Base-by-base conservation (phyloP, 768 basidiomycete genomes). In the Tulasnella sp. region DNA sequence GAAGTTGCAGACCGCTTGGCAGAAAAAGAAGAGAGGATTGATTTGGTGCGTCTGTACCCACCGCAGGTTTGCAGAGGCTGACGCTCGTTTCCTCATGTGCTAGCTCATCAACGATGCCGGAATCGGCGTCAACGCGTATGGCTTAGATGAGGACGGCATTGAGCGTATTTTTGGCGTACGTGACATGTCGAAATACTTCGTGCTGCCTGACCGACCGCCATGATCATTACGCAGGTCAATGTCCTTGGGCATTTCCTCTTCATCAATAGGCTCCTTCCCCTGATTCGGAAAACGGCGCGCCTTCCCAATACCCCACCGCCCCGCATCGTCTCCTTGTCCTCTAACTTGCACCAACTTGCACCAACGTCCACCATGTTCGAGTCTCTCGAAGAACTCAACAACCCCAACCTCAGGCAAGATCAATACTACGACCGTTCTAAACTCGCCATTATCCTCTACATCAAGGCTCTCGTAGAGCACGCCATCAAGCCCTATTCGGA, bases 181-280 rank as follows among this genome's bases (percentile, higher is more conserved):
- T 32, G 3, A 2, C 11, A 6, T 12, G 2, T 4, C 12, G 8
- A 14, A 34, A 6, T n/a, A 6, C 17, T 31, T 48, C 36, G 36
- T 37, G 36, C 36, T 9, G 36, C 36, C 36, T n/a, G n/a, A 37
- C n/a, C n/a, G 43, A 23, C 11, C 21, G 8, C 12, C 43, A n/a
- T n/a, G n/a, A 46, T 21, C 43, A 37, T 9, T 37, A n/a, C 17
- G 12, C 35, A 65, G 5, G 67, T 69, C 40, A 72, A 69, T 63
- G 67, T 69, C 49, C 67, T 73, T 45, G 70, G 69, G 0, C 71
- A 74, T 63, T 72, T 70, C 68, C 67, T 70, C 60, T 67, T 70
- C 61, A 67, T 72, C 65, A 74, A 73, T 64, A 71, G 67, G 23
- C 66, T 73, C 56, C 69, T 72, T 40, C 72, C 73, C 0, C 66